phyloP scores from a whole-genome alignment of 1,284 basidiomycete species.

The Irpex sp. region DNA sequence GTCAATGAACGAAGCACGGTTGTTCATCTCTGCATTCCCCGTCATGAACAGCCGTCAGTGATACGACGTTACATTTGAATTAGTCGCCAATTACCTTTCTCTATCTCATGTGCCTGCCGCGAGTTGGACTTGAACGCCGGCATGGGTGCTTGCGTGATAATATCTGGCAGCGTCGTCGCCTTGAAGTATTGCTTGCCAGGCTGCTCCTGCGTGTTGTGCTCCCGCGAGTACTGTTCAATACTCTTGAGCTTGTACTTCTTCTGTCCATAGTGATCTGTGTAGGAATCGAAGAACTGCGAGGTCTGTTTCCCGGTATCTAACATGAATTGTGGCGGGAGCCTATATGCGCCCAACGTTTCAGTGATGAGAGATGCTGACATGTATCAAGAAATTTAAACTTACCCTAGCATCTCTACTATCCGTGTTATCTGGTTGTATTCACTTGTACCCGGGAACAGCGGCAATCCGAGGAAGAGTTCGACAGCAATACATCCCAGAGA shows the following conservation, averaged over 20 bases:
- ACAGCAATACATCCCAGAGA: conserved; percentile 95
- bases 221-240: conserved; percentile 92
- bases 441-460: conserved; percentile 96
- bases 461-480: conserved; percentile 94
- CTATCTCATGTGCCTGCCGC: conserved; percentile 82
- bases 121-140: conserved; percentile 71
- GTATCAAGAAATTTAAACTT: conserved; percentile 27
- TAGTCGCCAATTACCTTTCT: conserved; percentile 69
- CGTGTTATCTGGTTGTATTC: conserved; percentile 98
- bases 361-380: neutral
- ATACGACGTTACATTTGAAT: neutral
- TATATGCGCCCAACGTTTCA: conserved; percentile 26
- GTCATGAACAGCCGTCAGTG: neutral
- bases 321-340: conserved; percentile 89
- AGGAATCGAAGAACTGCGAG: conserved; percentile 88
- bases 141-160: conserved; percentile 94
- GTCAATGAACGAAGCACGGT: conserved; percentile 93
- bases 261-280: conserved; percentile 79
- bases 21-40: conserved; percentile 75
- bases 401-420: conserved; percentile 99
- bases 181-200: conserved; percentile 99
- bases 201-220: conserved; percentile 94
- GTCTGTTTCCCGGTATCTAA: conserved; percentile 97
- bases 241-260: conserved; percentile 90
- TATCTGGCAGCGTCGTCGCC: conserved; percentile 90